Evolutionary conservation across 495 filamentous ascomycete species (phyloP).

Genomic region (Hyaloscypha hepaticicola): DNA sequence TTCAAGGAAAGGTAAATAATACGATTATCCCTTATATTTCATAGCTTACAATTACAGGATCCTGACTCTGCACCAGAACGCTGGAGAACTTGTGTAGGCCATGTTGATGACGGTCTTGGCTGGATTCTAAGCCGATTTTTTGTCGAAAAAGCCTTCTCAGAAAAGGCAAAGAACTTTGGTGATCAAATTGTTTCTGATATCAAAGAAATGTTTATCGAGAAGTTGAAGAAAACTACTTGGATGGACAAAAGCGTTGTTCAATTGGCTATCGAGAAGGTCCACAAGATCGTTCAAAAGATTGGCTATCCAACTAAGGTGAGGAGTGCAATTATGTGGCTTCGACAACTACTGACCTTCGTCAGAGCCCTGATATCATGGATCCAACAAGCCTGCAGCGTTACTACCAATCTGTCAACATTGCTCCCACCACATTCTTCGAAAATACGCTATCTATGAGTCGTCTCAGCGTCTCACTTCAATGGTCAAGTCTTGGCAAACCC

Average conservation of each 20-base stretch:
- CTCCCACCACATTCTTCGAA: slow-evolving; percentile 55
- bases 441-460: slow-evolving; percentile 54
- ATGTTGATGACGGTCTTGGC: slow-evolving; percentile 55
- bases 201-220: slow-evolving; percentile 61
- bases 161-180: slow-evolving; percentile 62
- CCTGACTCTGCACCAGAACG: slow-evolving; percentile 62
- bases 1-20: slow-evolving; percentile 43
- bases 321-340: neutral
- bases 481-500: slow-evolving; percentile 59
- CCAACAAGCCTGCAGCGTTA: slow-evolving; percentile 55
- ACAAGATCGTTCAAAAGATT: slow-evolving; percentile 72
- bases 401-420: slow-evolving; percentile 56
- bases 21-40: neutral
- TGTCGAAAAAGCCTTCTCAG: slow-evolving; percentile 62
- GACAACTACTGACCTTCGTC: slow-evolving; percentile 9
- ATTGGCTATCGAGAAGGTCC: slow-evolving; percentile 64
- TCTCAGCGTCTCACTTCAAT: slow-evolving; percentile 48
- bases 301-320: slow-evolving; percentile 61
- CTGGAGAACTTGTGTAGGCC: slow-evolving; percentile 65
- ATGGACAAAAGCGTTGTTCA: slow-evolving; percentile 66
- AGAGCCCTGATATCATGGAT: slow-evolving; percentile 60
- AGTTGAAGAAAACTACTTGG: slow-evolving; percentile 59
- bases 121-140: slow-evolving; percentile 66
- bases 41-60: slow-evolving; percentile 41
- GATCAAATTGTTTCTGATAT: slow-evolving; percentile 70